Base-by-base conservation (phyloP, 1,284 basidiomycete genomes). In the Apiotrichum montevideense region DNA sequence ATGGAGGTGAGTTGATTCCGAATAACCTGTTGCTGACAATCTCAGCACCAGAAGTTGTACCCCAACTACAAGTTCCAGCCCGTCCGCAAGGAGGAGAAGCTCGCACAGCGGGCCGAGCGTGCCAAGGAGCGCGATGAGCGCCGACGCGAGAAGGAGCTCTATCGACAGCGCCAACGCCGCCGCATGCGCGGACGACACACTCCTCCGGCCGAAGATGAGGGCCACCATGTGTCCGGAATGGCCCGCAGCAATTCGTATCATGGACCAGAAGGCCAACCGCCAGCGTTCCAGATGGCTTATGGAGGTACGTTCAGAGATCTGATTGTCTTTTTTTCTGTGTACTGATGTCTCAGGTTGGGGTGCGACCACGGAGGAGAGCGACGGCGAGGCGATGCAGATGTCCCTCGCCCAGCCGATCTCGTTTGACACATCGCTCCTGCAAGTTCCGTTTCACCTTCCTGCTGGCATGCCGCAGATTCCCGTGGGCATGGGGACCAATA, bases 1-100 rank as follows among this genome's bases (percentile, higher is more conserved):
- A 77, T 79, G 0, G 82, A 86, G 65, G 77, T 78, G 52, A 68
- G 77, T 70, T n/a, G 15, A 4, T 45, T 15, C 15, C 13, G 6
- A n/a, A 1, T 37, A 14, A 35, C 29, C 35, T 45, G 21, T 32
- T 32, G 34, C 54, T 54, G 11, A 56, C 44, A 6, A 4, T 9
- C 34, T 3, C 57, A 78, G 69, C 90, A 92, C 68, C 77, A 79
- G 46, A 65, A 69, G 3, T 70, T 76, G 62, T 87, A 86, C 65
- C 90, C 90, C 0, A 78, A 80, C 47, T 92, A 92, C 75, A 83
- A 84, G 55, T 92, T 85, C 68, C 78, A 81, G 54, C 89, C 89
- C 0, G 77, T 81, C 71, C 85, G 82, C 67, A 86, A 83, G 72
- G 83, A 83, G 52, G 81, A 83, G 49, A 87, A 85, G 72, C 76